Conservation (phyloP, 768 basidiomycete species). For the Albatrellus ellisii region DNA sequence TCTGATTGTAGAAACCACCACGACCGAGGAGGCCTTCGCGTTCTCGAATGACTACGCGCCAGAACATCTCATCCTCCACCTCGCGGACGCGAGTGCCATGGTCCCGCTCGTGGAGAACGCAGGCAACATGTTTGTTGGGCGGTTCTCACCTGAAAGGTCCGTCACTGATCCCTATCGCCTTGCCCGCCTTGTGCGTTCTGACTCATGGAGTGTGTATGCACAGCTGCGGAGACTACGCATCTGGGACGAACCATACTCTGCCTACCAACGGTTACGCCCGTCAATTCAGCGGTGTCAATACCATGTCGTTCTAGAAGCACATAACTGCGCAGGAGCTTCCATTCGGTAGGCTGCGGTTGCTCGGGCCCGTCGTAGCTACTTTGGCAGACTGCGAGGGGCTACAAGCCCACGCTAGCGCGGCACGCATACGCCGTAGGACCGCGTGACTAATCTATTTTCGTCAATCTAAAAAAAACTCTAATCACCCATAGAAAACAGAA, state of each 20-base stretch:
- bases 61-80: constrained; percentile 90
- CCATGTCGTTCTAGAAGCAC: constrained; percentile 94
- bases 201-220: constrained; percentile 7
- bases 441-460: no score
- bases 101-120: constrained; percentile 76
- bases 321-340: constrained; percentile 96
- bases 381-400: constrained; percentile 93
- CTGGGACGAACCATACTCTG: constrained; percentile 96
- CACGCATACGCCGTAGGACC: constrained; percentile 86
- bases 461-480: no score
- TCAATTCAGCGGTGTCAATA: constrained; percentile 98
- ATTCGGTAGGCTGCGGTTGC: constrained; percentile 49
- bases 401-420: constrained; percentile 92
- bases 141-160: constrained; percentile 91
- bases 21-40: constrained; percentile 60
- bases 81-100: constrained; percentile 53
- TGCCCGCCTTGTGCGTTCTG: background rate
- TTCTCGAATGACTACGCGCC: constrained; percentile 99
- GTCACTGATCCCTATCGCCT: constrained; percentile 9
- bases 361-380: constrained; percentile 83
- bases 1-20: constrained; percentile 65
- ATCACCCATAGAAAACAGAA: no score
- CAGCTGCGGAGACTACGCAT: constrained; percentile 97
- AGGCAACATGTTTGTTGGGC: constrained; percentile 92
- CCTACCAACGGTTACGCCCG: constrained; percentile 95